Evolutionary conservation across 371 early-diverging fungal species (phyloP), one percentile per base, ranked within the genome.

Genomic region (Thermomucor indicae-seudaticae): DNA sequence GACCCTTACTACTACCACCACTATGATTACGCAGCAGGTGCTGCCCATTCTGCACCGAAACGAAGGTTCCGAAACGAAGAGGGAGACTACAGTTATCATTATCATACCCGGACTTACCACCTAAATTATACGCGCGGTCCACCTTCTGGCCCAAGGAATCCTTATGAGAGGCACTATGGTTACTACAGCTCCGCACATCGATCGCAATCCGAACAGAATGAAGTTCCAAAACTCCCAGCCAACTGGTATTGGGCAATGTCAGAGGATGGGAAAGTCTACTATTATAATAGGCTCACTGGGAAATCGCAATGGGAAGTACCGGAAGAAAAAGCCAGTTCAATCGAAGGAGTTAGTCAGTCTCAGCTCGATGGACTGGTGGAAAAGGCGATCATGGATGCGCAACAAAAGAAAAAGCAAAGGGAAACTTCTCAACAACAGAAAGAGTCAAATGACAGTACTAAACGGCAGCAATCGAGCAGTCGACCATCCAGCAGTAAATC

Each of bases 281-380:
- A 76, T 23, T 76, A 72, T 37, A 66, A 72, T 42, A 29, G 40
- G 14, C 4, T 67, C 1, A 72, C 77, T 10, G 47, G 60, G 0
- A 61, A 72, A 49, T 62, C 73, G 10, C 77, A 76, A 43, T 76
- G 77, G 77, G 53, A 63, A 12, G 42, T 66, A 6, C 76, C 76
- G 2, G 61, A 63, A 49, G 60, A 61, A 47, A 67, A 37, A 5
- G 55, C 50, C 0, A 64, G 65, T 35, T 50, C 63, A 1, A 61
- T 65, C 25, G 66, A 67, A 44, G 65, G 65, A 23, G 69, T 64
- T 0, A 48, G 49, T 49, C 60, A 56, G 40, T 30, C 40, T 8
- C 58, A 61, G 31, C 25, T 68, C 14, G 56, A 60, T 8, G 56
- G 19, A 11, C 5, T 37, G 37, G 19, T 37, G 14, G 37, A 37